Conservation (phyloP, 2,329 filamentous ascomycete species). For the Xylogone sp. region DNA sequence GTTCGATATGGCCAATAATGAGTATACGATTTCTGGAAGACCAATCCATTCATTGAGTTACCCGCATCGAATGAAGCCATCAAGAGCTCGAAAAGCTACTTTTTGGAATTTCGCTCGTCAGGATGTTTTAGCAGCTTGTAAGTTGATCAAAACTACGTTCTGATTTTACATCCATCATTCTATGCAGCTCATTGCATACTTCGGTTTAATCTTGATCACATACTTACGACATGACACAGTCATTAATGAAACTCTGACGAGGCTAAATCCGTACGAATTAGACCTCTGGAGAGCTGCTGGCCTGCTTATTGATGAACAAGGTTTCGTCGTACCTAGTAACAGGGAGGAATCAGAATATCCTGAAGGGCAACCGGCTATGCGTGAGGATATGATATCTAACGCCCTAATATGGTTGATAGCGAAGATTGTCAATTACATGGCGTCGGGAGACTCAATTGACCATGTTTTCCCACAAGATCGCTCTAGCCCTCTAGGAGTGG, state of each 20-base stretch:
- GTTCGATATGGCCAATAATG: slow-evolving; percentile 50
- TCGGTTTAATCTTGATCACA: background rate
- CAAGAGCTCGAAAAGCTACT: slow-evolving; percentile 52
- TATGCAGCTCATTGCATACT: background rate
- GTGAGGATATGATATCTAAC: slow-evolving; percentile 62
- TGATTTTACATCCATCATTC: too few relatives aligned
- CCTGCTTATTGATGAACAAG: slow-evolving; percentile 50
- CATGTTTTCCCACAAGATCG: slow-evolving; percentile 25
- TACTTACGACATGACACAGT: slow-evolving; percentile 25
- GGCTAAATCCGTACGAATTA: slow-evolving; percentile 59
- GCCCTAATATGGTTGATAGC: slow-evolving; percentile 62
- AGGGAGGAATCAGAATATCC: slow-evolving; percentile 33
- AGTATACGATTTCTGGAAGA: slow-evolving; percentile 32
- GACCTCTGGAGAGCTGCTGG: slow-evolving; percentile 62
- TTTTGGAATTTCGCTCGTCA: slow-evolving; percentile 68
- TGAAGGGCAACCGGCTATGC: slow-evolving; percentile 45
- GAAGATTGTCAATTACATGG: slow-evolving; percentile 64
- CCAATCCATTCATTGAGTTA: slow-evolving; percentile 35
- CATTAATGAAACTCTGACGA: slow-evolving; percentile 57
- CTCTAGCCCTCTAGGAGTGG: slow-evolving; percentile 33
- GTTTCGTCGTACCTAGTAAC: slow-evolving; percentile 45
- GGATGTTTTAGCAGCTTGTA: slow-evolving; percentile 60
- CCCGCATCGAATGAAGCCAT: slow-evolving; percentile 34
- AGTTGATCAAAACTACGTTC: slow-evolving; percentile 24
- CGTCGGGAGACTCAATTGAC: slow-evolving; percentile 48